Evolutionary conservation across 2,329 filamentous ascomycete species (phyloP).

Genomic region (Colletotrichum salicis): DNA sequence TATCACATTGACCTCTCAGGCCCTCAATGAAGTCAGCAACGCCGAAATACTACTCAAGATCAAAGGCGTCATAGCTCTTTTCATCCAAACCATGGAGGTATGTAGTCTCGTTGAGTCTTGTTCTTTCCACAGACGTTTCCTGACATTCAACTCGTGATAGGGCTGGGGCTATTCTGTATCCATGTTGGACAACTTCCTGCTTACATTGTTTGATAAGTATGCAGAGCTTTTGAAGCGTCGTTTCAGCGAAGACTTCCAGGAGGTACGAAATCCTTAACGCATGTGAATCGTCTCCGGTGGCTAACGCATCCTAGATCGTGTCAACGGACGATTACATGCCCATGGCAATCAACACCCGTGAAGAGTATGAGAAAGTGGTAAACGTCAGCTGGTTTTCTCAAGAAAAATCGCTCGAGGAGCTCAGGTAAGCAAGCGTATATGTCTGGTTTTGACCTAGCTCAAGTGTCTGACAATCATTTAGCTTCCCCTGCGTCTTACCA

Average conservation of each 20-base stretch:
- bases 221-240: constrained; percentile 88
- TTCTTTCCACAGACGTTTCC: not conserved
- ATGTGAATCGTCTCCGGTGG: constrained; percentile 21
- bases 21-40: constrained; percentile 82
- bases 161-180: constrained; percentile 90
- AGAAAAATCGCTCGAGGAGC: constrained; percentile 78
- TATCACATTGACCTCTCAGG: constrained; percentile 82
- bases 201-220: constrained; percentile 94
- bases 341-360: constrained; percentile 90
- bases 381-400: constrained; percentile 96
- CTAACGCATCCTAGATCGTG: constrained; percentile 62
- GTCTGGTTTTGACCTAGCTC: not conserved
- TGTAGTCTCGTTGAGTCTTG: constrained; percentile 39
- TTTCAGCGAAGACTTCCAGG: constrained; percentile 96
- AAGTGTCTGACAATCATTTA: constrained; percentile 48
- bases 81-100: constrained; percentile 98
- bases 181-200: constrained; percentile 82
- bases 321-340: constrained; percentile 99
- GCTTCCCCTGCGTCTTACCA: constrained; percentile 93
- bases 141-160: constrained; percentile 52
- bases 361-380: constrained; percentile 95
- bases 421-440: constrained; percentile 65
- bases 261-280: constrained; percentile 61
- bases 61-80: constrained; percentile 90
- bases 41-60: constrained; percentile 93